Evolutionary conservation across 352 stramenopile species (phyloP).

Genomic region (Thalassiosira hispida): DNA sequence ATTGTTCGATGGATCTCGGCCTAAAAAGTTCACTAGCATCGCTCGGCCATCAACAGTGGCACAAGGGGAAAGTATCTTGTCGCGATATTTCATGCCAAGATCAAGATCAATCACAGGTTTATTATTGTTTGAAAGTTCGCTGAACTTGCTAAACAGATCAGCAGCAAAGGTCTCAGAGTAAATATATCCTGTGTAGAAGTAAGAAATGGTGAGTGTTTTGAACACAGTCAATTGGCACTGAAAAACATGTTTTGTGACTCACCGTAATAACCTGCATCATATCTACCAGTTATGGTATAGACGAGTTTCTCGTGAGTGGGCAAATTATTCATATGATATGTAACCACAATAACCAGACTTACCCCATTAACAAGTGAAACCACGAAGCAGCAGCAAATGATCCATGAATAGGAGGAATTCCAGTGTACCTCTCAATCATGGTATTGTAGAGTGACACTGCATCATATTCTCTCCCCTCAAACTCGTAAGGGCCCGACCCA

Average conservation of each 20-base stretch:
- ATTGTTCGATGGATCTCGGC: neutral
- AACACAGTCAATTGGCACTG: neutral
- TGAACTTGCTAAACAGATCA: slow-evolving; percentile 29
- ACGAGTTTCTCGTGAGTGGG: neutral
- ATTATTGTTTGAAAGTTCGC: neutral
- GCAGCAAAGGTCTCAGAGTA: slow-evolving; percentile 33
- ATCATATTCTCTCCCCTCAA: slow-evolving; percentile 25
- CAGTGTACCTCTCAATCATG: slow-evolving; percentile 29
- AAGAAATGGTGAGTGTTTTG: neutral
- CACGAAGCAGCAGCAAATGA: slow-evolving; percentile 37
- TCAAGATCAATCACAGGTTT: slow-evolving; percentile 11
- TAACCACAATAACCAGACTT: slow-evolving; percentile 6
- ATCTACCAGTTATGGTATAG: slow-evolving; percentile 3
- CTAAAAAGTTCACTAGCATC: slow-evolving; percentile 34
- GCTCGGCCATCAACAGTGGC: slow-evolving; percentile 10
- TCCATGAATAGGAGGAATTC: slow-evolving; percentile 11
- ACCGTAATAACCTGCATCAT: slow-evolving; percentile 34
- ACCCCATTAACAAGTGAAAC: slow-evolving; percentile 51
- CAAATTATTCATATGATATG: neutral
- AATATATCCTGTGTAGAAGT: slow-evolving; percentile 20
- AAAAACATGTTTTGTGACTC: neutral
- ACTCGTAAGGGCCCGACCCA: slow-evolving; percentile 13
- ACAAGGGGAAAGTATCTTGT: slow-evolving; percentile 17
- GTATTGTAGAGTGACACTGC: slow-evolving; percentile 31
- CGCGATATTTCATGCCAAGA: slow-evolving; percentile 26